These are phyloP conservation scores for Vanrija humicola DNA, from an alignment of 1,284 basidiomycete species.

Conservation along the genomic window DNA sequence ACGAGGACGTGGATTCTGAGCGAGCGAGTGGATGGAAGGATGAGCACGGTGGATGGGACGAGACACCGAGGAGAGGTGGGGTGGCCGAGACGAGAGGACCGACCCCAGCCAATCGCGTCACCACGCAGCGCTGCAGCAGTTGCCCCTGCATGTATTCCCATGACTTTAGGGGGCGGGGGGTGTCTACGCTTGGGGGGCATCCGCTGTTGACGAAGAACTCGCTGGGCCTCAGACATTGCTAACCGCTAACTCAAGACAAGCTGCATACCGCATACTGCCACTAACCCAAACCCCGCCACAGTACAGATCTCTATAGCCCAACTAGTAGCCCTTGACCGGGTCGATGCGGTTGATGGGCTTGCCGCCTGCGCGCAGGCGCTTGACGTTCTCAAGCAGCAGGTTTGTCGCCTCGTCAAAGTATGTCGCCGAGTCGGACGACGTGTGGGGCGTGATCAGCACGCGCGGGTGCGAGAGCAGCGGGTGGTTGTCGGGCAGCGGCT, in stretches of 20 bases:
- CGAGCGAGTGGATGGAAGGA: too few relatives aligned
- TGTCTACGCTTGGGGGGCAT: background rate
- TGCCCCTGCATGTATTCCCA: background rate
- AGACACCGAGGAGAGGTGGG: too few relatives aligned
- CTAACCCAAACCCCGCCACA: too few relatives aligned
- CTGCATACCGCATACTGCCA: background rate
- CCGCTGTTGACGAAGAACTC: too few relatives aligned
- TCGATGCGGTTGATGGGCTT: constrained; percentile 42
- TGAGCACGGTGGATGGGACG: too few relatives aligned
- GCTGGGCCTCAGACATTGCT: background rate
- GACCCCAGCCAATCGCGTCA: background rate
- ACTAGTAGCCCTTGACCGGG: constrained; percentile 43
- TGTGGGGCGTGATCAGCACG: constrained; percentile 44
- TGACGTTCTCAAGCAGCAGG: constrained; percentile 46
- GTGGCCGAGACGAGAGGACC: too few relatives aligned
- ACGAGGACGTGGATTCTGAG: constrained; percentile 38
- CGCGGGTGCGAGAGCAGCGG: constrained; percentile 42
- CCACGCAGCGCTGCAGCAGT: background rate
- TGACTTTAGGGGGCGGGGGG: background rate
- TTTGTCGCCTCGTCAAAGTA: constrained; percentile 41
- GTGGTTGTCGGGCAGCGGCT: constrained; percentile 44
- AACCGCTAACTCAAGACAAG: background rate
- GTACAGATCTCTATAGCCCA: background rate
- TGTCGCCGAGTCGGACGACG: constrained; percentile 35
- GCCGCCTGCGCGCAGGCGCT: constrained; percentile 35